Conservation (phyloP, 352 stramenopile genomes). For the Pythium dissimile region DNA sequence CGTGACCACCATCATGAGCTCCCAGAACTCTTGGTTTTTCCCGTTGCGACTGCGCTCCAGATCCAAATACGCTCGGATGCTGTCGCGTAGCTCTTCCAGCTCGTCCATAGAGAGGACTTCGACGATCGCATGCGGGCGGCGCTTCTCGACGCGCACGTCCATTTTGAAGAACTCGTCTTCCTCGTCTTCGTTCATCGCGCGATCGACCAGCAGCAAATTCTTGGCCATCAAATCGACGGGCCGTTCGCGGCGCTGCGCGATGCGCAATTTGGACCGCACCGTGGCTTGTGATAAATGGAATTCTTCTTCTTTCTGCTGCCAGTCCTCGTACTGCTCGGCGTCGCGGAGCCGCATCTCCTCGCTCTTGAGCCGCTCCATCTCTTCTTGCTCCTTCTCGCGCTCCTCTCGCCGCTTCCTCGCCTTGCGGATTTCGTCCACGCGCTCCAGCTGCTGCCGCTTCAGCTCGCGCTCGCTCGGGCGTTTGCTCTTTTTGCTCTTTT, state of each 20-base stretch:
- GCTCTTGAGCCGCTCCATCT: conserved; percentile 94
- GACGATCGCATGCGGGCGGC: conserved; percentile 59
- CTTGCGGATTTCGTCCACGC: conserved; percentile 96
- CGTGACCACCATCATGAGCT: conserved; percentile 74
- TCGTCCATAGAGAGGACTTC: conserved; percentile 80
- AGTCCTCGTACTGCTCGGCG: conserved; percentile 96
- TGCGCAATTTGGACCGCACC: conserved; percentile 88
- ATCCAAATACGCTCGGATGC: conserved; percentile 91
- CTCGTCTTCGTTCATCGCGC: conserved; percentile 51
- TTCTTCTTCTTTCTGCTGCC: conserved; percentile 97
- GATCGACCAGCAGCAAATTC: conserved; percentile 96
- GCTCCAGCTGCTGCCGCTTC: conserved; percentile 70
- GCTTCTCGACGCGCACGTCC: conserved; percentile 79
- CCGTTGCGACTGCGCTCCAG: conserved; percentile 64
- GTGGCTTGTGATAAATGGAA: conserved; percentile 95
- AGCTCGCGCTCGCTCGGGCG: conserved; percentile 45
- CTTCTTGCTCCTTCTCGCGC: conserved; percentile 89
- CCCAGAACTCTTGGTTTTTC: conserved; percentile 84
- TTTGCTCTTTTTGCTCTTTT: conserved; percentile 21
- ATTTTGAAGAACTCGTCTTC: conserved; percentile 72
- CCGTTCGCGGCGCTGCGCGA: conserved; percentile 90
- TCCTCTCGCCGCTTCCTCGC: conserved; percentile 88
- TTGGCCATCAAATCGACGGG: conserved; percentile 97
- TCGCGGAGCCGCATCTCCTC: conserved; percentile 96
- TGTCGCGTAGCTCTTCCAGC: conserved; percentile 76